Conservation (phyloP, 2,329 filamentous ascomycete species). For the Sporothrix phasma region DNA sequence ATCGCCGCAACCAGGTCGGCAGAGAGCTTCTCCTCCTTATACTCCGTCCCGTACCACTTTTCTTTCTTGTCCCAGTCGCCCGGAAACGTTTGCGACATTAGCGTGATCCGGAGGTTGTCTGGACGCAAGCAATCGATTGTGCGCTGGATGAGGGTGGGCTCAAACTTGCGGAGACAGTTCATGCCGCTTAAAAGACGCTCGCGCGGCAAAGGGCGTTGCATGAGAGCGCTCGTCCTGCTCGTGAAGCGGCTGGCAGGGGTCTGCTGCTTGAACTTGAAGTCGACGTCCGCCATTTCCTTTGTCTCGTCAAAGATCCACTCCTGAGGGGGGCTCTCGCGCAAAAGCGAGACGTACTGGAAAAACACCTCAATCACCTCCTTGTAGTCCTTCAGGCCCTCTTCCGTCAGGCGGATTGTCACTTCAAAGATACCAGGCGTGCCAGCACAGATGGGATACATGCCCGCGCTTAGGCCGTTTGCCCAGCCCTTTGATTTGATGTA, state of each 20-base stretch:
- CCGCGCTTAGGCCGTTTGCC: constrained; percentile 74
- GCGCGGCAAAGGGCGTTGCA: constrained; percentile 83
- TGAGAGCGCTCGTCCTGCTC: constrained; percentile 70
- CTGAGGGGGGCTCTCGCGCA: constrained; percentile 69
- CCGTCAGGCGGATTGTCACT: constrained; percentile 68
- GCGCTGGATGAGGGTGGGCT: constrained; percentile 63
- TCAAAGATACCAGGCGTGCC: constrained; percentile 70
- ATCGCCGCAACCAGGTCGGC: constrained; percentile 64
- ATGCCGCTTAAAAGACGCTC: constrained; percentile 81
- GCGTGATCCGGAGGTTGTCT: constrained; percentile 78
- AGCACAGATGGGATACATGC: constrained; percentile 64
- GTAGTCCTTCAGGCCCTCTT: constrained; percentile 74
- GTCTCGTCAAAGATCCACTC: constrained; percentile 94
- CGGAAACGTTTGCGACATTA: constrained; percentile 75
- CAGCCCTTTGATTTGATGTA: constrained; percentile 86
- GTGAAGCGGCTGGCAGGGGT: constrained; percentile 81
- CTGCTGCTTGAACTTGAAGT: constrained; percentile 94
- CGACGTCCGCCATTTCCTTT: constrained; percentile 79
- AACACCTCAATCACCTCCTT: constrained; percentile 71
- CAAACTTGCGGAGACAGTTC: constrained; percentile 67
- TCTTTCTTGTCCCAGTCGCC: constrained; percentile 81
- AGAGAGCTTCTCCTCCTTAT: constrained; percentile 72
- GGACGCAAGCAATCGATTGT: constrained; percentile 66
- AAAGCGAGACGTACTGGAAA: constrained; percentile 84
- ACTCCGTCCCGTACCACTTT: constrained; percentile 97